Base-by-base conservation (phyloP, 345 rosid genomes). In the Brassica nigra region DNA sequence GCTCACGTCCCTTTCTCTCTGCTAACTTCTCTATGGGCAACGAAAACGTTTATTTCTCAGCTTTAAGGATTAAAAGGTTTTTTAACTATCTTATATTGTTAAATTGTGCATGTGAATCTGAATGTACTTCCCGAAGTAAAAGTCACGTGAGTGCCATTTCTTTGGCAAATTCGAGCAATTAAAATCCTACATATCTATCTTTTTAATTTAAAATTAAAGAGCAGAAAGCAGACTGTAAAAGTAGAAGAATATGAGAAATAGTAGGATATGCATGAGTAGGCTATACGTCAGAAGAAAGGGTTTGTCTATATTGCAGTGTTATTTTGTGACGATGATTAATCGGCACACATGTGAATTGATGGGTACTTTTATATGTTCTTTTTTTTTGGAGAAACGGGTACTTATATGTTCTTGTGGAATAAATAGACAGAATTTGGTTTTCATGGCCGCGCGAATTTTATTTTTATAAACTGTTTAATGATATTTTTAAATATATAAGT, bases 271-370 rank as follows among this genome's bases (percentile, higher is more conserved):
- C 34, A 67, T 33, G 61, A 54, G 70, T 52, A 74, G 47, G 62
- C 69, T 68, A 44, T 34, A 44, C 47, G 55, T 67, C 57, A 67
- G 36, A 68, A 66, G 67, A 73, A 49, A 70, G 57, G 62, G 6
- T 62, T 74, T 54, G 27, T 29, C 59, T 27, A 63, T 69, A 75
- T 29, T 63, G 76, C 70, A 28, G 61, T 68, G 55, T 66, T 68
- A 64, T 61, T 68, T 47, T 61, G 83, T 70, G 66, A 78, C 54
- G 75, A 80, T 75, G 65, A 75, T 75, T 63, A 63, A 37, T 63
- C 62, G 61, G 75, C 8, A 69, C 83, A 75, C 83, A 78, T 78
- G 83, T 80, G 83, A 75, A 75, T 30, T 70, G 83, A 64, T 80
- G 68, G 83, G 62, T 75, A 80, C 73, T 70, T 79, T 79, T 75